These are phyloP conservation scores for Boletus bicolor DNA, from an alignment of 768 basidiomycete species.

Conservation along the genomic window DNA sequence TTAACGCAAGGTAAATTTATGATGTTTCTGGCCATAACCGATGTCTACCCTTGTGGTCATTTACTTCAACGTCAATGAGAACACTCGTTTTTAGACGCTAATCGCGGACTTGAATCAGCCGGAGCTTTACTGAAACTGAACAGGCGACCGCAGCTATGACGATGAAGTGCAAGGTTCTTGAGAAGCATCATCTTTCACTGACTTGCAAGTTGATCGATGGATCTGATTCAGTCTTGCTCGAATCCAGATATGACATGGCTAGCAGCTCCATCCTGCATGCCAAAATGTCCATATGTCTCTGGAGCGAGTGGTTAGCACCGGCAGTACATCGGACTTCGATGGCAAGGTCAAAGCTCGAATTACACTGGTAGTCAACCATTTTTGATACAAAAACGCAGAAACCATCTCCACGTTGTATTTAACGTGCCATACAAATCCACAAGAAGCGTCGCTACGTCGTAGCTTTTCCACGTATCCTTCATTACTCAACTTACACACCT, in stretches of 20 bases:
- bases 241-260: background rate
- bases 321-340: background rate
- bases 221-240: background rate
- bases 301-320: too few relatives aligned
- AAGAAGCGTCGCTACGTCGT: background rate
- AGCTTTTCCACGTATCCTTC: background rate
- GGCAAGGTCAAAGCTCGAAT: background rate
- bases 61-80: background rate
- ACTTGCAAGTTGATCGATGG: background rate
- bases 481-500: background rate
- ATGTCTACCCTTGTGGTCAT: background rate
- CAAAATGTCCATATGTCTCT: background rate
- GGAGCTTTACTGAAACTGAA: background rate
- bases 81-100: background rate
- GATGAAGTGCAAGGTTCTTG: background rate
- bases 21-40: background rate
- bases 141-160: background rate
- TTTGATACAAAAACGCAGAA: background rate
- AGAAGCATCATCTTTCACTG: background rate
- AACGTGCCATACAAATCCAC: background rate
- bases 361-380: background rate
- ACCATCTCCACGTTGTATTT: background rate
- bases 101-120: background rate
- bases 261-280: background rate
- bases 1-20: constrained; percentile 33